Evolutionary conservation across 345 rosid species (phyloP).

Genomic region (Aethionema arabicum): DNA sequence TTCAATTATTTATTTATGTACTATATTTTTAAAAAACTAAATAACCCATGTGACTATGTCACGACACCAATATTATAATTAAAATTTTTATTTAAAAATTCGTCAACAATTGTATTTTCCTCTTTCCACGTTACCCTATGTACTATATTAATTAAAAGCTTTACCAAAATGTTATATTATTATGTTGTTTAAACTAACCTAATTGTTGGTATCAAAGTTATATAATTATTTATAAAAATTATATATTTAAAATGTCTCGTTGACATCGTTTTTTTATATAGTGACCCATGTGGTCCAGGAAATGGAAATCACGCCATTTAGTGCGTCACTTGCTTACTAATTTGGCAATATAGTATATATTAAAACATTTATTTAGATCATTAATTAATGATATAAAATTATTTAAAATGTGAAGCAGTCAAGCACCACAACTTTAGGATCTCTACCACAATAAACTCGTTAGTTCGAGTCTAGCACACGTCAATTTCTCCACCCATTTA

Average conservation of each 20-base stretch:
- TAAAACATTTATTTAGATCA: constrained; percentile 1
- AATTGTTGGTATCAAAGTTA: constrained; percentile 5
- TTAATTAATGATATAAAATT: not conserved
- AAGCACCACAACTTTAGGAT: constrained; percentile 22
- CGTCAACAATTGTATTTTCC: too few species aligned
- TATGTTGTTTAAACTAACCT: constrained; percentile 9
- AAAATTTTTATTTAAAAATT: not conserved
- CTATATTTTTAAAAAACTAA: not conserved
- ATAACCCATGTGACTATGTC: constrained; percentile 28
- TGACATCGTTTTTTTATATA: constrained; percentile 29
- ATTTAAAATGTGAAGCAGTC: constrained; percentile 15
- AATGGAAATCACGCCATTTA: constrained; percentile 29
- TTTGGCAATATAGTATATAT: not conserved
- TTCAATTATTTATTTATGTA: too few species aligned
- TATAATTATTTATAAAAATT: not conserved
- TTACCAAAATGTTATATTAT: too few species aligned
- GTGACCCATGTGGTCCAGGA: constrained; percentile 23
- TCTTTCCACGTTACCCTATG: too few species aligned
- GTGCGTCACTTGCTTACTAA: constrained; percentile 18
- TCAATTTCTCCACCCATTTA: constrained; percentile 23
- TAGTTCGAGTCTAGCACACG: constrained; percentile 20
- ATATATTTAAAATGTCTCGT: constrained; percentile 26
- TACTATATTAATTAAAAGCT: too few species aligned
- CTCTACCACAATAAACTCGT: constrained; percentile 14
- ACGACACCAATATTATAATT: constrained; percentile 8